phyloP scores from a whole-genome alignment of 2,329 filamentous ascomycete genomes.

The Sporothrix brunneoviolacea region DNA sequence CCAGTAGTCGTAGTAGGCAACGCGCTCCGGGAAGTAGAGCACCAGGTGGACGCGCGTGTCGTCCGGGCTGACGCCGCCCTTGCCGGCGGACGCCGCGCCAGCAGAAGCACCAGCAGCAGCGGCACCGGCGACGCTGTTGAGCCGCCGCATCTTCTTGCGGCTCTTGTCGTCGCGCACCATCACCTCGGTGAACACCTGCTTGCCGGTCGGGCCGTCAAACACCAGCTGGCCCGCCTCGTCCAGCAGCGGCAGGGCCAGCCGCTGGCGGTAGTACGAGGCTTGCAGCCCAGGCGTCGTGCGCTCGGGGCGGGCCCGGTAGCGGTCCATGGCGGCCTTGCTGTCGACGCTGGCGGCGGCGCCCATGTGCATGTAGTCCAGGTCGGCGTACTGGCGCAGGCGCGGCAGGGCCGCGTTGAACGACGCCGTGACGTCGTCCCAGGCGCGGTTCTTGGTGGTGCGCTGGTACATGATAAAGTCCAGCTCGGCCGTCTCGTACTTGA shows the following conservation, averaged over 20 bases:
- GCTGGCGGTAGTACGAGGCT: constrained; percentile 21
- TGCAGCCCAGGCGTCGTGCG: constrained; percentile 21
- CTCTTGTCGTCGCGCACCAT: constrained; percentile 22
- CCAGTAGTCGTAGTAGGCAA: constrained; percentile 21
- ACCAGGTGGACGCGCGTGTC: constrained; percentile 20
- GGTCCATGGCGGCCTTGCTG: constrained; percentile 11
- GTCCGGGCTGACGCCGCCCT: constrained; percentile 5
- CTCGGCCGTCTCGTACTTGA: constrained; percentile 22
- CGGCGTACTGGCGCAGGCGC: constrained; percentile 19
- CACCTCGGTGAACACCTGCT: constrained; percentile 20
- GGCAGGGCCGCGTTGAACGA: constrained; percentile 19
- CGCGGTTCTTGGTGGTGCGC: constrained; percentile 20
- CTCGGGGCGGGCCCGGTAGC: constrained; percentile 18
- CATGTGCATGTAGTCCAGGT: constrained; percentile 12
- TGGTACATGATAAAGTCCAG: constrained; percentile 23
- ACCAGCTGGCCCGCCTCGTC: constrained; percentile 17
- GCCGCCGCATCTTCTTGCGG: constrained; percentile 16
- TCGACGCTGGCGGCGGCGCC: neutral
- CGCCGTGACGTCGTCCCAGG: constrained; percentile 20
- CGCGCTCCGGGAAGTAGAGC: constrained; percentile 22
- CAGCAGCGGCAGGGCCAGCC: constrained; percentile 20
- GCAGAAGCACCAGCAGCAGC: no score
- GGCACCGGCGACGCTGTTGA: neutral
- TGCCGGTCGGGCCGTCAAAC: constrained; percentile 18
- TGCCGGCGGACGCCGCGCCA: no score